phyloP scores from a whole-genome alignment of 179 eudicot species.

The Spinacia oleracea region DNA sequence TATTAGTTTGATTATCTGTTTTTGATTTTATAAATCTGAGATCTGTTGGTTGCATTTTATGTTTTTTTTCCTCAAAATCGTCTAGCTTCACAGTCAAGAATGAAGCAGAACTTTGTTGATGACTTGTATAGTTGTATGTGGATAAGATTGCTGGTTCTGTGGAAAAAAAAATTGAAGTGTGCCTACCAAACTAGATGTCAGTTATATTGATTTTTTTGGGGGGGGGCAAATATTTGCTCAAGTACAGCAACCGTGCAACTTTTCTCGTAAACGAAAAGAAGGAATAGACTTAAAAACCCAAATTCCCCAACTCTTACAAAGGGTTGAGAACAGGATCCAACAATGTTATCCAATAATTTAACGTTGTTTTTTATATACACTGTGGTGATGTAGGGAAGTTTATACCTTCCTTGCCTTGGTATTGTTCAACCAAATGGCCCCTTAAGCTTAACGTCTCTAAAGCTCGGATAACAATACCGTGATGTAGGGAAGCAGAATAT shows the following conservation, averaged over 20 bases:
- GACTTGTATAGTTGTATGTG: background rate
- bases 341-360: no score
- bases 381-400: background rate
- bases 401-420: background rate
- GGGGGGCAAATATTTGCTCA: no score
- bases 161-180: background rate
- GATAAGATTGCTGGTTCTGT: constrained; percentile 4
- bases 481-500: no score
- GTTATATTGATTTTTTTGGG: no score
- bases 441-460: background rate
- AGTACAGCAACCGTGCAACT: no score
- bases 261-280: no score
- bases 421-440: background rate
- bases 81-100: background rate
- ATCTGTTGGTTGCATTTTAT: background rate
- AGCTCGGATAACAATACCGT: no score
- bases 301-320: no score
- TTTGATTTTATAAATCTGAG: background rate
- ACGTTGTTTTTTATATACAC: background rate
- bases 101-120: background rate
- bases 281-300: no score
- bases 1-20: constrained; percentile 13
- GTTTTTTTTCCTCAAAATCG: background rate
- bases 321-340: no score
- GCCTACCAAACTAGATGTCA: background rate